Conservation (phyloP, 2,329 filamentous ascomycete species). For the Magnaporthiopsis rhizophila region DNA sequence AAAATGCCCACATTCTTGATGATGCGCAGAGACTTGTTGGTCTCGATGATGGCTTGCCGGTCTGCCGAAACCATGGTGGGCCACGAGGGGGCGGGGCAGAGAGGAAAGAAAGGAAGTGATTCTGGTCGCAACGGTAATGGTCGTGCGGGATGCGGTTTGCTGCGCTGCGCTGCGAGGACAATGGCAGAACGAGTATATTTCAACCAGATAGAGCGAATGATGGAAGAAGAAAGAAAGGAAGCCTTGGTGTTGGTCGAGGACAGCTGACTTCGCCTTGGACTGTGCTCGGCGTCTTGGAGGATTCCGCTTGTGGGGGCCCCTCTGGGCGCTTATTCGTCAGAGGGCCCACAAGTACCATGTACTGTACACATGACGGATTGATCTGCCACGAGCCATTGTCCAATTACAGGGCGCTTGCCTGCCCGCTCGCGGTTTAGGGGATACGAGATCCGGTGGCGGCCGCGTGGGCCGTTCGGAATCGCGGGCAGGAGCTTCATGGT, state of each 20-base stretch:
- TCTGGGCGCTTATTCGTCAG: not conserved
- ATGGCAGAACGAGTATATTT: not conserved
- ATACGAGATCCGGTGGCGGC: too few species aligned
- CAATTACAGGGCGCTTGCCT: too few species aligned
- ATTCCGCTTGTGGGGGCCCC: not conserved
- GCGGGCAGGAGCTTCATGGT: not conserved
- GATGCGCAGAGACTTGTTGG: conserved; percentile 77
- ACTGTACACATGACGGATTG: too few species aligned
- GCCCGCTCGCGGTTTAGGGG: too few species aligned
- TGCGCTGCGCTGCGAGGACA: not conserved
- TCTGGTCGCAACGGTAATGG: not conserved
- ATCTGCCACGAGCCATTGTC: too few species aligned
- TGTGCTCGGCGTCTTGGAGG: not conserved
- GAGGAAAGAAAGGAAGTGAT: too few species aligned
- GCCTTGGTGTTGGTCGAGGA: not conserved
- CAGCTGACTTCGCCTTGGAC: not conserved
- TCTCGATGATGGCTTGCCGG: conserved; percentile 55
- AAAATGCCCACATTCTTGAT: conserved; percentile 65
- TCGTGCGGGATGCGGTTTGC: not conserved
- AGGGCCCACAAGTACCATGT: too few species aligned
- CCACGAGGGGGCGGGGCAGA: not conserved
- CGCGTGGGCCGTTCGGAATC: not conserved
- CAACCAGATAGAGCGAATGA: not conserved
- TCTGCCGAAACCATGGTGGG: conserved; percentile 21
- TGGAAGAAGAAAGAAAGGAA: not conserved